These are phyloP conservation scores for Phytophthora sansomeana DNA, from an alignment of 352 stramenopile genomes.

Conservation along the genomic window DNA sequence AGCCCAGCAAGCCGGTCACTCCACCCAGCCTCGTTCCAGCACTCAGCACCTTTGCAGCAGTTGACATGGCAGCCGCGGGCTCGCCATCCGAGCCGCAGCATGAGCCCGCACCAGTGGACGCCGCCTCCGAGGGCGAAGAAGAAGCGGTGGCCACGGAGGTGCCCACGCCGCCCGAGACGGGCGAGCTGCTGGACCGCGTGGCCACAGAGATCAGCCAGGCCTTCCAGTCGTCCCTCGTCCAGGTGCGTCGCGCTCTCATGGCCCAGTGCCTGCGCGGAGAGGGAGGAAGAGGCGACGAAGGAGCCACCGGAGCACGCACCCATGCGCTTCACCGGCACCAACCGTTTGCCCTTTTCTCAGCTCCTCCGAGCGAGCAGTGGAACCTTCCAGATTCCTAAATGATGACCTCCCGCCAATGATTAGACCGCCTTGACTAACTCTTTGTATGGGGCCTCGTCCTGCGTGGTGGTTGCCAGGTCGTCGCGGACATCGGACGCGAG, in stretches of 20 bases:
- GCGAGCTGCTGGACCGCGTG: conserved; percentile 40
- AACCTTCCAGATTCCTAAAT: conserved; percentile 32
- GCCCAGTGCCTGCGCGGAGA: not conserved
- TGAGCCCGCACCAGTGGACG: conserved; percentile 34
- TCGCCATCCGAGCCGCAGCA: conserved; percentile 40
- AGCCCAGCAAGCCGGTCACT: conserved; percentile 16
- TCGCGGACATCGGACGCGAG: conserved; percentile 46
- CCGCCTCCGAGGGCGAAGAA: conserved; percentile 19
- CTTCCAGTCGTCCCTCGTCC: conserved; percentile 46
- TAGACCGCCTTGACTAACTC: conserved; percentile 39
- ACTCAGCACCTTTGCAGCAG: conserved; percentile 5
- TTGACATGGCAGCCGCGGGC: conserved; percentile 42
- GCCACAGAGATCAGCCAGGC: conserved; percentile 46
- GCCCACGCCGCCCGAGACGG: conserved; percentile 30
- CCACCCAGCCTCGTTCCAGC: conserved; percentile 6
- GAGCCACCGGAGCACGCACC: not conserved
- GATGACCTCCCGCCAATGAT: not conserved
- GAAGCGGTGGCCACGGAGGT: conserved; percentile 14
- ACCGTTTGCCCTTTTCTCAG: conserved; percentile 16
- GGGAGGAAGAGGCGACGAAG: not conserved
- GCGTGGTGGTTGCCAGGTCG: conserved; percentile 34
- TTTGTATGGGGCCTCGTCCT: conserved; percentile 35
- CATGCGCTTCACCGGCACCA: not conserved
- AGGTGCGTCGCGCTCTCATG: conserved; percentile 27
- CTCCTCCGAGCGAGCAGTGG: conserved; percentile 6